Percentiles rank a stretch among this genome's conserved stretches.
Evolutionary conservation across 2,329 filamentous ascomycete species (phyloP).

Genomic region (Phyllosticta citriasiana): DNA sequence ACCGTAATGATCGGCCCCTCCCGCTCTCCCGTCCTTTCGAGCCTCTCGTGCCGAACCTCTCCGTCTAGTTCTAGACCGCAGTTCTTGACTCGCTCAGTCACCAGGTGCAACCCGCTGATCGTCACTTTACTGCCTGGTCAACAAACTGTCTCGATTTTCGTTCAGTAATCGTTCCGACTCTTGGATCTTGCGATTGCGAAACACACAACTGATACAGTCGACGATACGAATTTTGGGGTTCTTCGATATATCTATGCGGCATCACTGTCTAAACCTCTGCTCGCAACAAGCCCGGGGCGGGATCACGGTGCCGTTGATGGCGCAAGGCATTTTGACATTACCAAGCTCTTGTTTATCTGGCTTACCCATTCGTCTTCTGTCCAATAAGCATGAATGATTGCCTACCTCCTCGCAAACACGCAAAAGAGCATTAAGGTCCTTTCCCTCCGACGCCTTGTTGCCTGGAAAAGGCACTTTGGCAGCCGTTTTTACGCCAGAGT

Average conservation of each 20-base stretch:
- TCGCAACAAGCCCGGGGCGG: background rate
- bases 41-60: background rate
- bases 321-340: background rate
- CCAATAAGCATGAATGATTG: background rate
- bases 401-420: background rate
- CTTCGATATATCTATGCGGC: background rate
- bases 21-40: background rate
- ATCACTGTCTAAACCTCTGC: background rate
- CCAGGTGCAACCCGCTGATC: background rate
- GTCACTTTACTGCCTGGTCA: background rate
- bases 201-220: background rate
- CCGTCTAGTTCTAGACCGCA: background rate
- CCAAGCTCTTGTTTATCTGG: background rate
- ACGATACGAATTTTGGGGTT: background rate
- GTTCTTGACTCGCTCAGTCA: background rate
- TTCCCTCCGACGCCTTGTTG: background rate
- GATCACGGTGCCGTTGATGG: background rate
- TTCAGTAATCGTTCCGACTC: background rate
- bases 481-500: background rate
- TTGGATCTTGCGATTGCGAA: background rate
- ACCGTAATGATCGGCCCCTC: background rate
- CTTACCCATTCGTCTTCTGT: background rate
- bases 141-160: background rate
- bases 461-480: background rate
- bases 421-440: background rate